Evolutionary conservation across 768 basidiomycete genomes (phyloP), one percentile per base, ranked within the genome.

Genomic region (Boletellus sp.): DNA sequence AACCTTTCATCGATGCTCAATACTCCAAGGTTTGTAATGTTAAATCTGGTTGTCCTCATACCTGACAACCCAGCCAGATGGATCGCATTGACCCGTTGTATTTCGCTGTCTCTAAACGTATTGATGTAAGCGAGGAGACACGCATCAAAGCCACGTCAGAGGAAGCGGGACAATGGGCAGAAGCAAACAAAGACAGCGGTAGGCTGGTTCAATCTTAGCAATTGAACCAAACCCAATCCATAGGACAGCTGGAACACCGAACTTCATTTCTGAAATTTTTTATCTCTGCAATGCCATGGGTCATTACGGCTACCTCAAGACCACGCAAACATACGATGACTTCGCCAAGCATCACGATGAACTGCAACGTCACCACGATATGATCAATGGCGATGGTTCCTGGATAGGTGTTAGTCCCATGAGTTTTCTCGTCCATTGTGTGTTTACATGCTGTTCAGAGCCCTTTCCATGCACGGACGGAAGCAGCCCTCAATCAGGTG

Each of bases 261-360:
- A 96, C 65, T 99, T 99, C 69, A 92, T 97, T 54, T 92, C 95
- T 6, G 86, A 97, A 38, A 82, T 96, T 17, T 98, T 97, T 74
- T 97, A 90, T 72, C 77, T 97, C 38, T 77, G 86, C 8, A 78
- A 90, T 42, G 86, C 92, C 0, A 87, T 87, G 75, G 85, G 88
- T 48, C 95, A 99, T 69, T 86, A 92, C 49, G 95, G 94, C 3
- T 80, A 89, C 52, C 77, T 89, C 56, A 85, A 80, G 65, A 90
- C 92, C 1, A 85, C 94, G 39, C 83, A 83, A 35, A 83, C 78
- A 4, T 85, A 83, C 56, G 84, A 83, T 12, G 85, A 88, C 44
- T 74, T 91, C 22, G 76, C 75, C 32, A 88, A 89, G 58, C 83
- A 93, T 53, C 51, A 83, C 4, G 87, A 88, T 13, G 89, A 94